These are phyloP conservation scores for Dioscorea cayenensis DNA, from an alignment of 116 monocot genomes.

Conservation along the genomic window DNA sequence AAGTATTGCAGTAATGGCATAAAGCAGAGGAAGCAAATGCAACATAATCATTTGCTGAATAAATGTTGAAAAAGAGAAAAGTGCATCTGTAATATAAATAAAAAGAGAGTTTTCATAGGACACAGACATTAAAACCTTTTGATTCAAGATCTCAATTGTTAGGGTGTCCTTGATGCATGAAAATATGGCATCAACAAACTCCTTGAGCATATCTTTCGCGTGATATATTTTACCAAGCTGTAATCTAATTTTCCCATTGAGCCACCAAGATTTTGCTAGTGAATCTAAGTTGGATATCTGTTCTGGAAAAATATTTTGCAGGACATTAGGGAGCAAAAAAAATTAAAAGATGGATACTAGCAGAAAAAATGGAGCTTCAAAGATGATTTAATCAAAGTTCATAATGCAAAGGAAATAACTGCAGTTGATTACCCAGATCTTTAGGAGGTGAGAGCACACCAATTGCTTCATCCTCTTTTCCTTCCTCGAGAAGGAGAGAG, in stretches of 20 bases:
- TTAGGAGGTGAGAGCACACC: slow-evolving; percentile 60
- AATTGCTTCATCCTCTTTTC: slow-evolving; percentile 69
- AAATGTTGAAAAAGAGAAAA: background rate
- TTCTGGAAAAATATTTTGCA: slow-evolving; percentile 18
- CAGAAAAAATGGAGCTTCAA: background rate
- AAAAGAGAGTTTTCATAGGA: background rate
- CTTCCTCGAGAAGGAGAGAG: slow-evolving; percentile 73
- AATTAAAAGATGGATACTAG: background rate
- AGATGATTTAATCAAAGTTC: background rate
- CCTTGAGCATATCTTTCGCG: slow-evolving; percentile 62
- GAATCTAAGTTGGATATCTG: slow-evolving; percentile 3
- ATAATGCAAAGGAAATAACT: background rate
- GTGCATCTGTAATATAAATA: no score
- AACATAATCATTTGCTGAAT: background rate
- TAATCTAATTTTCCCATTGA: slow-evolving; percentile 65
- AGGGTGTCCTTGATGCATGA: slow-evolving; percentile 58
- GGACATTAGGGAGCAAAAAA: background rate
- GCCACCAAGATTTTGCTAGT: slow-evolving; percentile 58
- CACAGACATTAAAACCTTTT: slow-evolving; percentile 40
- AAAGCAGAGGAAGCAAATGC: background rate
- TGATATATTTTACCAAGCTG: slow-evolving; percentile 83
- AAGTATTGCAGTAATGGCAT: background rate
- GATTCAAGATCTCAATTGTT: slow-evolving; percentile 48
- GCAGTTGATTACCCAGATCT: slow-evolving; percentile 25
- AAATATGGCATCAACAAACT: slow-evolving; percentile 67